phyloP scores from a whole-genome alignment of 768 basidiomycete genomes.

The Lentinula sp. region DNA sequence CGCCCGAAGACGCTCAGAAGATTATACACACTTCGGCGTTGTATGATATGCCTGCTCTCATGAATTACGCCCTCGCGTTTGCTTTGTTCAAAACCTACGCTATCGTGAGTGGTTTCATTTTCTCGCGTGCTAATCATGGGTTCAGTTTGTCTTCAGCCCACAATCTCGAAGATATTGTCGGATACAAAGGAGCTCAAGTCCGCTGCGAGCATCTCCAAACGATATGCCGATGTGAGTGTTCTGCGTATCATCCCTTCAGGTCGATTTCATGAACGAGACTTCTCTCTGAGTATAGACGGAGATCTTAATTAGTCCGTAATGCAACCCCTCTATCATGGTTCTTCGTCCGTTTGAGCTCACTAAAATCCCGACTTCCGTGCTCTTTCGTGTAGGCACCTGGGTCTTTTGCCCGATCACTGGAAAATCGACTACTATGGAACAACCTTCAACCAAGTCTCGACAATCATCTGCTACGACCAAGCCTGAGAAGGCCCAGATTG shows the following conservation, averaged over 20 bases:
- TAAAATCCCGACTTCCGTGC: background rate
- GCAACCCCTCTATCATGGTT: background rate
- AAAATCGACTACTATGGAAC: background rate
- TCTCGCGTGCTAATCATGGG: background rate
- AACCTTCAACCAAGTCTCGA: background rate
- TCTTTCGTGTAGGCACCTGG: constrained; percentile 24
- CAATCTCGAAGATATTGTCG: constrained; percentile 36
- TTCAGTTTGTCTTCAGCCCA: constrained; percentile 26
- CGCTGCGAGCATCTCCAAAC: constrained; percentile 28
- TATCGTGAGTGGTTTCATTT: constrained; percentile 26
- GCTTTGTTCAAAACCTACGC: constrained; percentile 51
- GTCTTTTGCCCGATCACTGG: constrained; percentile 26
- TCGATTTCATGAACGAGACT: background rate
- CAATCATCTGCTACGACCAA: background rate
- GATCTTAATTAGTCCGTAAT: constrained; percentile 31
- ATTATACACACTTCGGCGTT: constrained; percentile 25
- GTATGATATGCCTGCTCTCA: constrained; percentile 41
- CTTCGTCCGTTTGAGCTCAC: background rate
- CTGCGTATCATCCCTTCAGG: background rate
- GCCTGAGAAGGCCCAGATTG: background rate
- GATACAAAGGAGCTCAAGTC: constrained; percentile 34
- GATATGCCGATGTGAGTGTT: constrained; percentile 43
- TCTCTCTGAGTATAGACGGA: constrained; percentile 29
- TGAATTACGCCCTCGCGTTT: constrained; percentile 35
- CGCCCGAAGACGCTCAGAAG: constrained; percentile 40